Evolutionary conservation across 108 stramenopile genomes (phyloP).

Genomic region (Cyclostephanos tholiformis): DNA sequence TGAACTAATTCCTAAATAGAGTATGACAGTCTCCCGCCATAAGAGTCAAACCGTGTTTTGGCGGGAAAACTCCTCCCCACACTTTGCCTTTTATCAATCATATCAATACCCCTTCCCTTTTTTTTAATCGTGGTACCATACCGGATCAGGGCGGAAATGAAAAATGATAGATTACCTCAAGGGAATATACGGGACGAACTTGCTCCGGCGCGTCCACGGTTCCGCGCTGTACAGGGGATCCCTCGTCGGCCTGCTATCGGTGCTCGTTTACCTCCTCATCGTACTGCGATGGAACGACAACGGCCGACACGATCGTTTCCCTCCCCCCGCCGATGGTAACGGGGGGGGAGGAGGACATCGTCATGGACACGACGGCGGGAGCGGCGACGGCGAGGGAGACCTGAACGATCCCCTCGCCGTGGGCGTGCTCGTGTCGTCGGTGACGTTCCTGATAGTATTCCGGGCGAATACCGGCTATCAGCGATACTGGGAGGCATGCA

Average conservation of each 20-base stretch:
- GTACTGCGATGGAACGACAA: slow-evolving; percentile 14
- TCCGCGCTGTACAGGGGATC: slow-evolving; percentile 68
- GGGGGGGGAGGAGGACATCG: no score
- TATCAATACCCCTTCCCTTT: no score
- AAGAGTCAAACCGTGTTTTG: no score
- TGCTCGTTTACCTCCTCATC: slow-evolving; percentile 52
- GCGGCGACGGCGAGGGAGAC: slow-evolving; percentile 13
- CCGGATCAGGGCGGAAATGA: no score
- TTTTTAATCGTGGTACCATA: no score
- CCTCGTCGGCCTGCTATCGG: slow-evolving; percentile 55
- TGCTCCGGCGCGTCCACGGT: slow-evolving; percentile 70
- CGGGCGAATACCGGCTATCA: slow-evolving; percentile 68
- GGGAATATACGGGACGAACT: slow-evolving; percentile 60
- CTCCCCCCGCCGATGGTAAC: no score
- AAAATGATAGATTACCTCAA: slow-evolving; percentile 79
- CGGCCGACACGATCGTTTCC: not conserved
- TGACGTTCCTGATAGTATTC: slow-evolving; percentile 72
- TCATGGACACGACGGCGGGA: not conserved
- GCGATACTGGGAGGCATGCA: slow-evolving; percentile 69
- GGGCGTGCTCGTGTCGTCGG: slow-evolving; percentile 58
- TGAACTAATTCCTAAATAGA: no score
- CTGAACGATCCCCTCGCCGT: slow-evolving; percentile 72
- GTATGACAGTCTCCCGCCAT: no score
- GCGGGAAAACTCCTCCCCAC: no score
- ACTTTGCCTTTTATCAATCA: no score